A percentile compares a stretch with the other conserved stretches of the same genome.
phyloP scores from a whole-genome alignment of 2,329 filamentous ascomycete genomes.

The Myotisia sp. region DNA sequence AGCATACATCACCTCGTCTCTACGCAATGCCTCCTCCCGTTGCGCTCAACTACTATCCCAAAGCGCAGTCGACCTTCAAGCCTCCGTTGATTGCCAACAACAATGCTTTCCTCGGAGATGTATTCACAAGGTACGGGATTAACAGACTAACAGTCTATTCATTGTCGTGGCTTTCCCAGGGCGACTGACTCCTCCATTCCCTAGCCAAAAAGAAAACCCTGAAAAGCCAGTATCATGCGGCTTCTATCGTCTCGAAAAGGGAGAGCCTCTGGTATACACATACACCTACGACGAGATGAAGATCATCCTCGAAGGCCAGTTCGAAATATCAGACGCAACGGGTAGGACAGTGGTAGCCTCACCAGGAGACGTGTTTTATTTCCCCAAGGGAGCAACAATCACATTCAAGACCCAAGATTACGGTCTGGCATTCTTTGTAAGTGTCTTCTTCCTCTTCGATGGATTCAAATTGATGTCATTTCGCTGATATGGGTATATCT shows the following conservation, averaged over 20 bases:
- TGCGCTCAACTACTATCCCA: slow-evolving; percentile 39
- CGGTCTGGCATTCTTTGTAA: slow-evolving; percentile 45
- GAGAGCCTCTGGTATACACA: slow-evolving; percentile 51
- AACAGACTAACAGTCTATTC: too few relatives aligned
- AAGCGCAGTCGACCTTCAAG: slow-evolving; percentile 47
- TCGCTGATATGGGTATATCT: neutral
- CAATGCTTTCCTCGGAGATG: slow-evolving; percentile 53
- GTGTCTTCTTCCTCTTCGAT: too few relatives aligned
- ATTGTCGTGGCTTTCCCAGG: too few relatives aligned
- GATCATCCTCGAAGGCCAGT: slow-evolving; percentile 55
- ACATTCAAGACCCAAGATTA: slow-evolving; percentile 50
- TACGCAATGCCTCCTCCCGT: slow-evolving; percentile 14
- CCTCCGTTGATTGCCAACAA: slow-evolving; percentile 53
- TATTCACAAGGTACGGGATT: slow-evolving; percentile 38
- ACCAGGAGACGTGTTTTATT: slow-evolving; percentile 54
- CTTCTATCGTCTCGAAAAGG: slow-evolving; percentile 54
- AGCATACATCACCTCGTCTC: too few relatives aligned
- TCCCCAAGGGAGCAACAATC: slow-evolving; percentile 51
- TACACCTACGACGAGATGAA: slow-evolving; percentile 63
- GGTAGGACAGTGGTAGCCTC: slow-evolving; percentile 45
- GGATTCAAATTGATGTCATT: too few relatives aligned
- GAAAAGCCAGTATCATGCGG: slow-evolving; percentile 49
- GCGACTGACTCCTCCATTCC: neutral
- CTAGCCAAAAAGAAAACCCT: slow-evolving; percentile 39
- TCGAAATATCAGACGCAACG: slow-evolving; percentile 49